Base-by-base conservation (phyloP, 768 basidiomycete species). In the Pleurotus tuber-regium region DNA sequence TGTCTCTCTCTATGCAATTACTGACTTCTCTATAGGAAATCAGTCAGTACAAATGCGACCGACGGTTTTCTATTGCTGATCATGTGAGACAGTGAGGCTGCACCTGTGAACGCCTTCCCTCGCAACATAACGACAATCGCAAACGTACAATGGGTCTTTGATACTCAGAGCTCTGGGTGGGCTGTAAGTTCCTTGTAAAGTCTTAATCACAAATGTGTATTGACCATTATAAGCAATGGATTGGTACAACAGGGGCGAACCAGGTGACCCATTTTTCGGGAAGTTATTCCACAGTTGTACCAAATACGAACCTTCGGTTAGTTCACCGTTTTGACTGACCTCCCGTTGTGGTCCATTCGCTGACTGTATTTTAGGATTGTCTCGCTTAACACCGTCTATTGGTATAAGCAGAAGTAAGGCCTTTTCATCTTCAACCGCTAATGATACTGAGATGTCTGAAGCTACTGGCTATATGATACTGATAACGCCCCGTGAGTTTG, bases 391-490 rank as follows among this genome's bases (percentile, higher is more conserved):
- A 78, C 79, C 6, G 72, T 78, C 5, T 84, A 79, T 54, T 82
- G 81, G 80, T 84, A 84, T 59, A 80, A 77, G 56, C 68, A 69
- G 58, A 83, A 81, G 82, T 80, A 55, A 54, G 70, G 51, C 41
- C 6, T 25, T 40, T 16, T 25, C 29, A 24, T 39, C 4, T 31
- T 23, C 11, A 11, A 14, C 19, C 3, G 26, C 4, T 12, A 8
- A 25, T n/a, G 9, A 33, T 50, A 51, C 25, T 51, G 21, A 48
- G 33, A 30, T 30, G 10, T 11, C 24, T 28, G 8, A 25, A 82
- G 81, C 63, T 80, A 82, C 58, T 84, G 80, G 77, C 67, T 84
- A 1, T 85, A 79, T 56, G 82, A 84, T 56, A 75, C 70, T 23
- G 74, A 83, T 48, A 31, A 48, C 16, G 46, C 46, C 4, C 46